Evolutionary conservation across 1,284 basidiomycete genomes (phyloP), one percentile per base, ranked within the genome.

Genomic region (Termitomyces sp.): DNA sequence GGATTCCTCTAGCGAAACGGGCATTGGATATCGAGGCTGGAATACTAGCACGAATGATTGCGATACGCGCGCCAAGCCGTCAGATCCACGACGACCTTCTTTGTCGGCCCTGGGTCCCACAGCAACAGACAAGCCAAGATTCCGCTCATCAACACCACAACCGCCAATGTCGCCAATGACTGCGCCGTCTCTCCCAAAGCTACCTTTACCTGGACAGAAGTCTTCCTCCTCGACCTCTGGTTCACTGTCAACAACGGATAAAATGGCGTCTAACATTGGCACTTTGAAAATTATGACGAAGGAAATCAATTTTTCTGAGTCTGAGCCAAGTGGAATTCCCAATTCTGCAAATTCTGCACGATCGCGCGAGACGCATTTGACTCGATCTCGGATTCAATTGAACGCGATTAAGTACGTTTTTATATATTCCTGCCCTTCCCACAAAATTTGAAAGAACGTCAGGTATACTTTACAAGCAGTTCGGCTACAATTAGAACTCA

Each of bases 381-480:
- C 36, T 28, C 47, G 52, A 10, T 39, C 43, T 38, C 54, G 58
- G 30, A 45, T 54, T 28, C 50, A 52, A 26, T 26, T 38, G 33
- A 62, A 30, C 19, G 60, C 45, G 5, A 55, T 60, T 10, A 58
- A 13, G 61, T 59, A 56, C 24, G 54, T 56, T 38, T 19, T 13
- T n/a, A 38, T 48, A 7, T 28, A 2, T 19, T 54, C 7, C 31
- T 33, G 38, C 10, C 28, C 2, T 41, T 28, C 30, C 5, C 31
- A 24, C 8, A n/a, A 17, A 34, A 39, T n/a, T 58, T 21, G 53
- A 40, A 13, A 13, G n/a, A 26, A 40, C 5, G 43, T 17, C 26
- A 62, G 61, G 46, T 51, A 55, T 24, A 58, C 46, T 13, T 15
- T 57, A 36, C 52, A 57, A 41, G 58, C 61, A 15, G 58, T 62